Conservation (phyloP, 2,329 filamentous ascomycete genomes). For the Cryphonectria carpinicola region DNA sequence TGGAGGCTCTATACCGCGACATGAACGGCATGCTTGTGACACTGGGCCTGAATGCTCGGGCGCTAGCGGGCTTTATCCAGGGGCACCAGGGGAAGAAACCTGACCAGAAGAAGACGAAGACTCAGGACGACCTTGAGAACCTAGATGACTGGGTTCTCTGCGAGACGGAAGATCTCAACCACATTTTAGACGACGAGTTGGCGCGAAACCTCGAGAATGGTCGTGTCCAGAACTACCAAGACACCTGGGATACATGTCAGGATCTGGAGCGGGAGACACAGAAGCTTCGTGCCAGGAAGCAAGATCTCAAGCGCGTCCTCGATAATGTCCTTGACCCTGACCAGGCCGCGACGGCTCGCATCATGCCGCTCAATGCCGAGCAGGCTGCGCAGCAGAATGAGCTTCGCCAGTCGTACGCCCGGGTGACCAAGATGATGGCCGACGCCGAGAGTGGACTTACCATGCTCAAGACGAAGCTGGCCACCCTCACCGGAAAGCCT, state of each 20-base stretch:
- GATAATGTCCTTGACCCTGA: constrained; percentile 70
- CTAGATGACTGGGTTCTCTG: constrained; percentile 73
- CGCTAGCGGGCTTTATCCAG: constrained; percentile 67
- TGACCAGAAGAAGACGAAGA: constrained; percentile 60
- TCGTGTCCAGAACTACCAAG: constrained; percentile 68
- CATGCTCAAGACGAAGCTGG: constrained; percentile 77
- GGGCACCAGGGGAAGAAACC: constrained; percentile 65
- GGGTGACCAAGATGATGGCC: constrained; percentile 73
- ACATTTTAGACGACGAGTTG: constrained; percentile 67
- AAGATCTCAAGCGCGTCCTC: constrained; percentile 78
- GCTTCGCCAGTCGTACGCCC: constrained; percentile 74
- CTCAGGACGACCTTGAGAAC: constrained; percentile 69
- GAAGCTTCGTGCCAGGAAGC: constrained; percentile 73
- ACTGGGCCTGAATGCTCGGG: constrained; percentile 78
- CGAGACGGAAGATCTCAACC: constrained; percentile 72
- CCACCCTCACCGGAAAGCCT: constrained; percentile 55
- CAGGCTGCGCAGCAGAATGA: constrained; percentile 83
- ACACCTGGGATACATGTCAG: constrained; percentile 70
- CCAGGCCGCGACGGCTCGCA: constrained; percentile 64
- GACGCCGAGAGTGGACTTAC: constrained; percentile 81
- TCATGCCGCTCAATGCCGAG: constrained; percentile 80
- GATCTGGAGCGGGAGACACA: constrained; percentile 72
- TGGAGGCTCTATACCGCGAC: constrained; percentile 73
- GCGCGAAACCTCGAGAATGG: constrained; percentile 67
- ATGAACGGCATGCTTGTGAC: constrained; percentile 96